phyloP scores from a whole-genome alignment of 495 filamentous ascomycete species.

The Cladorrhinum samala region DNA sequence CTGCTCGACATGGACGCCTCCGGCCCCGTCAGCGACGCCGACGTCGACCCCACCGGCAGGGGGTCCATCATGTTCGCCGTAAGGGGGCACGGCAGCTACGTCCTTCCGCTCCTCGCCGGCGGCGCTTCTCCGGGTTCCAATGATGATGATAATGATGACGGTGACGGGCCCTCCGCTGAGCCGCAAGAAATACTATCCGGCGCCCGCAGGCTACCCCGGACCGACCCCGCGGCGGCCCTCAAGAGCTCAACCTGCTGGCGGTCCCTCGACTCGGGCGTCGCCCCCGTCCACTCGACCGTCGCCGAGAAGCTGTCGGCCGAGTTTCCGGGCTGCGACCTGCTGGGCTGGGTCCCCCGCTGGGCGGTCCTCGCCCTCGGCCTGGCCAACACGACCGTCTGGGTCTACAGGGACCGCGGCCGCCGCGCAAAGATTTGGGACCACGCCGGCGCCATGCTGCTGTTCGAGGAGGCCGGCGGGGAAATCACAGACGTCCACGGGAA shows the following conservation, averaged over 20 bases:
- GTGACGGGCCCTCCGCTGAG: too few species aligned
- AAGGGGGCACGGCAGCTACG: slow-evolving; percentile 49
- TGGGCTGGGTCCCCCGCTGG: slow-evolving; percentile 61
- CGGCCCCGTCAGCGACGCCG: slow-evolving; percentile 30
- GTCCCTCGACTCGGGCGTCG: slow-evolving; percentile 35
- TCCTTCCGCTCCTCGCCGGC: slow-evolving; percentile 37
- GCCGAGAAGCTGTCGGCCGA: slow-evolving; percentile 41
- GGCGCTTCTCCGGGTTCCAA: too few species aligned
- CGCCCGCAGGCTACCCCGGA: slow-evolving; percentile 12
- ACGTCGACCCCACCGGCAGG: slow-evolving; percentile 44
- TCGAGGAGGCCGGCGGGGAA: slow-evolving; percentile 56
- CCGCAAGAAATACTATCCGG: neutral
- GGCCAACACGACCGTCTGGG: slow-evolving; percentile 56
- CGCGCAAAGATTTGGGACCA: slow-evolving; percentile 69
- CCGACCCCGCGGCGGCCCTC: slow-evolving; percentile 30
- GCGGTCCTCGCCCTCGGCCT: slow-evolving; percentile 53
- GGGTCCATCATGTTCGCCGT: slow-evolving; percentile 55
- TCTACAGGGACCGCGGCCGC: slow-evolving; percentile 47
- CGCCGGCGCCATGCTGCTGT: slow-evolving; percentile 61
- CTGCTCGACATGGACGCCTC: slow-evolving; percentile 38
- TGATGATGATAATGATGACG: neutral
- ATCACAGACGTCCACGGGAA: slow-evolving; percentile 58
- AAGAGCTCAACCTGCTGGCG: slow-evolving; percentile 35
- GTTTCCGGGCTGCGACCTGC: slow-evolving; percentile 51
- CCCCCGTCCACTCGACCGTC: slow-evolving; percentile 40